These are phyloP conservation scores for Amylostereum areolatum DNA, from an alignment of 1,284 basidiomycete species.

Conservation along the genomic window DNA sequence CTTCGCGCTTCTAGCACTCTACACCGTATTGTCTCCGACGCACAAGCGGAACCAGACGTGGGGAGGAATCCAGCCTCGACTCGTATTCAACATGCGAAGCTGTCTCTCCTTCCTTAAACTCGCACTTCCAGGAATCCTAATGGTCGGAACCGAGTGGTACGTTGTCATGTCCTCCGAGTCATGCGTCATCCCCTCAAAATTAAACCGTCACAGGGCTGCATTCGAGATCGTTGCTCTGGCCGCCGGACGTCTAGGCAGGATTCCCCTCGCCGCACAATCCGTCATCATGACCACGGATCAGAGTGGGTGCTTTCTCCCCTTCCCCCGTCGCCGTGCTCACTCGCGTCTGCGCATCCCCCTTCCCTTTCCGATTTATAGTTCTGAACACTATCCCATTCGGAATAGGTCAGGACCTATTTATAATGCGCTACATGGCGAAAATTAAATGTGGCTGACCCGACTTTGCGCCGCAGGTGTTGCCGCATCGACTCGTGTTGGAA, in stretches of 20 bases:
- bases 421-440: too few relatives aligned
- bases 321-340: background rate
- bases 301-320: conserved; percentile 34
- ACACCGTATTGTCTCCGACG: conserved; percentile 41
- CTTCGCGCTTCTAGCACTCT: conserved; percentile 46
- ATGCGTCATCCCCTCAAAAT: background rate
- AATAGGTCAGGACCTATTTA: conserved; percentile 35
- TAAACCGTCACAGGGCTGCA: conserved; percentile 48
- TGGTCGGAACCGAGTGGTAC: conserved; percentile 77
- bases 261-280: conserved; percentile 67
- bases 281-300: conserved; percentile 83
- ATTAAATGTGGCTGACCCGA: background rate
- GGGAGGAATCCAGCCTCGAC: conserved; percentile 47
- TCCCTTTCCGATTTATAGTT: conserved; percentile 29
- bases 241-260: conserved; percentile 62
- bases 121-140: conserved; percentile 67
- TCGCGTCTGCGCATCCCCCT: conserved; percentile 6
- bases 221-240: conserved; percentile 77
- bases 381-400: conserved; percentile 65
- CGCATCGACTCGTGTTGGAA: conserved; percentile 68
- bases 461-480: conserved; percentile 40
- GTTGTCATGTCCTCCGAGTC: conserved; percentile 9
- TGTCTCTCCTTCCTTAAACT: conserved; percentile 54
- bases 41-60: conserved; percentile 57
- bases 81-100: conserved; percentile 42